Percentiles rank a stretch among this genome's conserved stretches.
Conservation (phyloP, 371 early-diverging fungal genomes). For the Funneliformis caledonium region DNA sequence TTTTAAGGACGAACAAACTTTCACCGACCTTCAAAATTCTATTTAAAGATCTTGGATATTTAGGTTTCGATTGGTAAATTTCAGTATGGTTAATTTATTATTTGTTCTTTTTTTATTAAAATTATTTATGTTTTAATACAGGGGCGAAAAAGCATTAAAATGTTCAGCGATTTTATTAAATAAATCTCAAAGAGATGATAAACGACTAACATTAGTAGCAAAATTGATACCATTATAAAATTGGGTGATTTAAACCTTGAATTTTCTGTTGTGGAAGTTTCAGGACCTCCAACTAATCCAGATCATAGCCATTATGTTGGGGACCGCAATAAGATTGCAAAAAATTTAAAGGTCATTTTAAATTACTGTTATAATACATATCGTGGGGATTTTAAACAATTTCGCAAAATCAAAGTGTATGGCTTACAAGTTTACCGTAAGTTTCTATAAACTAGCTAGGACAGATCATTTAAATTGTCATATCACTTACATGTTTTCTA, state of each 20-base stretch:
- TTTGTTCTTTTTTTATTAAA: slow-evolving; percentile 4
- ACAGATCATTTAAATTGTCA: not conserved
- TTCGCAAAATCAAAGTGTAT: slow-evolving; percentile 26
- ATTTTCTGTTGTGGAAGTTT: slow-evolving; percentile 27
- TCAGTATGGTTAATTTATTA: slow-evolving; percentile 1
- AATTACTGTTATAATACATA: slow-evolving; percentile 14
- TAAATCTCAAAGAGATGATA: slow-evolving; percentile 17
- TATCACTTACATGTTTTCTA: slow-evolving; percentile 16
- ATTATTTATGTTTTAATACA: not conserved
- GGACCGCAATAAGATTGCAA: slow-evolving; percentile 28
- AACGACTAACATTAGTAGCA: not conserved
- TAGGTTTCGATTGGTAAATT: slow-evolving; percentile 31
- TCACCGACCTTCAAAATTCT: slow-evolving; percentile 10
- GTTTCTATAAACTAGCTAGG: not conserved
- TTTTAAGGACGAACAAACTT: slow-evolving; percentile 9
- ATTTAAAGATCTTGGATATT: slow-evolving; percentile 17
- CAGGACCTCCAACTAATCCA: slow-evolving; percentile 27
- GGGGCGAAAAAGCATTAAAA: slow-evolving; percentile 20
- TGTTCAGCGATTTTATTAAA: slow-evolving; percentile 12
- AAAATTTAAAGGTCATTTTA: slow-evolving; percentile 8
- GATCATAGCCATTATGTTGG: slow-evolving; percentile 31
- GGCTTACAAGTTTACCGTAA: slow-evolving; percentile 32
- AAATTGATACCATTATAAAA: slow-evolving; percentile 22
- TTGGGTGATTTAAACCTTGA: slow-evolving; percentile 20
- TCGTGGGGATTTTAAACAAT: slow-evolving; percentile 6